Conservation (phyloP, 371 early-diverging fungal genomes). For the Dichotomocladium elegans region DNA sequence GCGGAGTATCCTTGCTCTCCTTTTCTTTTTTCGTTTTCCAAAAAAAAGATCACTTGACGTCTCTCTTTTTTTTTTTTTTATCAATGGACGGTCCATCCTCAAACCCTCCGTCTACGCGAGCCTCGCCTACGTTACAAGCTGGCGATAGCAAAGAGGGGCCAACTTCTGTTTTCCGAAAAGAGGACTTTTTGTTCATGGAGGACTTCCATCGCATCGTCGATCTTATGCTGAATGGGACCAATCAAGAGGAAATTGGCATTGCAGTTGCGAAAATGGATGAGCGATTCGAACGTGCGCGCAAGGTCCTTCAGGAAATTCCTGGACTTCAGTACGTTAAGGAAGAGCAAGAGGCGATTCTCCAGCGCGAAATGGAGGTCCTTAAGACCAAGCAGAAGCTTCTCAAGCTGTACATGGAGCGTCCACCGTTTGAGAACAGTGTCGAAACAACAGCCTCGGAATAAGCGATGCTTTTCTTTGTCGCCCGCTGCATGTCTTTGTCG, state of each 20-base stretch:
- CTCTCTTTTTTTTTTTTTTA: too few relatives aligned
- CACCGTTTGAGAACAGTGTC: conserved; percentile 9
- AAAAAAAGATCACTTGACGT: too few relatives aligned
- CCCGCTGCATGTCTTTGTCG: too few relatives aligned
- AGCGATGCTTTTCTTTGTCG: too few relatives aligned
- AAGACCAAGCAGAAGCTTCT: conserved; percentile 31
- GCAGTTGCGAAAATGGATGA: conserved; percentile 41
- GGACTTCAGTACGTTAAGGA: conserved; percentile 44
- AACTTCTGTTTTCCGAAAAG: conserved; percentile 21
- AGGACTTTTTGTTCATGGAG: conserved; percentile 38
- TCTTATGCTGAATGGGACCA: conserved; percentile 22
- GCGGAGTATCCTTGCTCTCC: too few relatives aligned
- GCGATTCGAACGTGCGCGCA: conserved; percentile 33
- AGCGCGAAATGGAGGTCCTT: conserved; percentile 25
- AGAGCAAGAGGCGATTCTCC: conserved; percentile 38
- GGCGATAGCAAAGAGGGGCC: conserved; percentile 1
- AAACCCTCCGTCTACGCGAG: conserved; percentile 3
- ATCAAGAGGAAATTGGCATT: conserved; percentile 40
- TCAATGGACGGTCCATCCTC: too few relatives aligned
- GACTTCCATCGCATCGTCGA: conserved; percentile 37
- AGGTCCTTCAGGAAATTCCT: conserved; percentile 36
- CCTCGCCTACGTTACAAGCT: conserved; percentile 1
- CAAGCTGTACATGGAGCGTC: conserved; percentile 2
- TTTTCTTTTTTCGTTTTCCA: too few relatives aligned
- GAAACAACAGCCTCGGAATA: too few relatives aligned